Evolutionary conservation across 106 monocot species (phyloP).

Genomic region (Cymbidium sinense): DNA sequence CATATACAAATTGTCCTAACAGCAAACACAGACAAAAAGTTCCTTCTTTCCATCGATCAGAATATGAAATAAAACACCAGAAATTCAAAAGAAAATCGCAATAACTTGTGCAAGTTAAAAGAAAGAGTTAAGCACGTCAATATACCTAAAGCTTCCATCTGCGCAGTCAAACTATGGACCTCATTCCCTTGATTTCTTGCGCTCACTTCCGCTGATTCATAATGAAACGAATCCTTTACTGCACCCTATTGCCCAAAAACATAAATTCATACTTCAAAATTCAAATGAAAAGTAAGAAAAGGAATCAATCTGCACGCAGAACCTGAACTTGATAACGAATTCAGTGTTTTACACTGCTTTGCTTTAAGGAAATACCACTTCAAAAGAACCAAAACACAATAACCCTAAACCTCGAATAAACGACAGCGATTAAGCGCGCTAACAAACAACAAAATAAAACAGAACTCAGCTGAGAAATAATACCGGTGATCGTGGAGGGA

Average conservation of each 20-base stretch:
- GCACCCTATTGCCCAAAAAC: neutral
- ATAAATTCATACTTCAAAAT: neutral
- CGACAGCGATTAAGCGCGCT: neutral
- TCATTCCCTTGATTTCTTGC: neutral
- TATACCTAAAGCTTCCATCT: constrained; percentile 1
- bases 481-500: constrained; percentile 9
- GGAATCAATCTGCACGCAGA: neutral
- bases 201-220: neutral
- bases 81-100: neutral
- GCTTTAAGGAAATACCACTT: neutral
- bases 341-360: neutral
- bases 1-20: too few species aligned
- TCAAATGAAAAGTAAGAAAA: neutral
- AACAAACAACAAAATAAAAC: neutral
- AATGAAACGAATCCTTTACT: neutral
- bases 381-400: neutral
- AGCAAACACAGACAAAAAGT: too few species aligned
- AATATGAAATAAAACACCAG: neutral
- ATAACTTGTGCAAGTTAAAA: neutral
- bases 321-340: neutral
- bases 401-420: neutral
- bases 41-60: neutral
- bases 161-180: neutral
- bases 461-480: neutral
- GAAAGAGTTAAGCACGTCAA: constrained; percentile 1